Evolutionary conservation across 257 asterid genomes (phyloP), one percentile per base, ranked within the genome.

Genomic region (Pogostemon cablin): DNA sequence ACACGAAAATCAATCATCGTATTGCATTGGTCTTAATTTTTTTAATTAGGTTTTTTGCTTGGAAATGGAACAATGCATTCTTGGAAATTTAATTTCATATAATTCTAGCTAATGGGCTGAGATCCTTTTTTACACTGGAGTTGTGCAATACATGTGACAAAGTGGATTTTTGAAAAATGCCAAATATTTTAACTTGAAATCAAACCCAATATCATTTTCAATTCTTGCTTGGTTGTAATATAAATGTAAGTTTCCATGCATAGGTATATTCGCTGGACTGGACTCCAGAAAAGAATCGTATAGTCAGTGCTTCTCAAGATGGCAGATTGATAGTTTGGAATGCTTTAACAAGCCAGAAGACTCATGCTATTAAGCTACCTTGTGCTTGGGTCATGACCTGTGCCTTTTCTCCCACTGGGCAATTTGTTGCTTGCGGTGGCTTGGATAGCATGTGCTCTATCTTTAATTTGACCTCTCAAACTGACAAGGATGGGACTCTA

Each of bases 341-440:
- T 75, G 96, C 98, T 80, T 97, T 95, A 50, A 95, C 99, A 11
- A 95, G 97, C 89, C 99, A 95, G 78, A 95, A 95, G 64, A 95
- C 97, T 75, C 98, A 91, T 57, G 86, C 98, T 37, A 91, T 95
- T 66, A 91, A 88, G 87, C 81, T 91, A 76, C 97, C 99, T 59
- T 95, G 98, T 73, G 96, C 99, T 4, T 95, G 98, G 98, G 97
- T 95, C 72, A 91, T 95, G 99, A 81, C 96, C 76, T 95, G 99
- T 77, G 97, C 98, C 64, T 95, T 95, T 81, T 91, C 99, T 57
- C 96, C 98, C 59, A 85, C 77, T 61, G 99, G 99, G 40, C 95
- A 84, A 69, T 86, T 96, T 47, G 97, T 95, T 69, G 98, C 99
- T 53, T 91, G 97, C 67, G 99, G 99, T 72, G 99, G 99, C 63